Percentiles rank a stretch among this genome's conserved stretches.
Evolutionary conservation across 345 rosid genomes (phyloP).

Genomic region (Trapa incisa): DNA sequence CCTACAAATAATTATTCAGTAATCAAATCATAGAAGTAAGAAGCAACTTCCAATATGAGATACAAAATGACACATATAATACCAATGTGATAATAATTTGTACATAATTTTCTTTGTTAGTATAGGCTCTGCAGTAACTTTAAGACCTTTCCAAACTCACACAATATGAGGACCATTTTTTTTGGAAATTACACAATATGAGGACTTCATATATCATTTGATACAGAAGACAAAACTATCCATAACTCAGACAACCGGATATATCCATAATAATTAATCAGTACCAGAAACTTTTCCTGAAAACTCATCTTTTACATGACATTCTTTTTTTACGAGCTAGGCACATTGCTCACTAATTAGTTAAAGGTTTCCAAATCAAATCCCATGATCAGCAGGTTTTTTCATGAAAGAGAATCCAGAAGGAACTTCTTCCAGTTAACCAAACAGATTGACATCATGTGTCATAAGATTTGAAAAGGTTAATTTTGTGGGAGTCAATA

Average conservation of each 20-base stretch:
- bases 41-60: background rate
- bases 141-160: background rate
- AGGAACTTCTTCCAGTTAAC: background rate
- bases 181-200: too few species aligned
- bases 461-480: background rate
- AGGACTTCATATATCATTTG: background rate
- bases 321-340: background rate
- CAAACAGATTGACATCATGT: background rate
- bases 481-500: background rate
- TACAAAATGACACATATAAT: background rate
- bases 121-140: background rate
- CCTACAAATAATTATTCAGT: constrained; percentile 24
- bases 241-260: background rate
- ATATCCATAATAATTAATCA: background rate
- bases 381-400: background rate
- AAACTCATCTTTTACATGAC: background rate
- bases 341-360: background rate
- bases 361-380: too few species aligned
- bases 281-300: background rate
- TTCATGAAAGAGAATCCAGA: background rate
- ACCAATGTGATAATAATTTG: background rate
- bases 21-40: background rate
- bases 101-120: too few species aligned
- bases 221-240: background rate
- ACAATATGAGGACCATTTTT: background rate